Base-by-base conservation (phyloP, 495 filamentous ascomycete species). In the Tuber calosporum region DNA sequence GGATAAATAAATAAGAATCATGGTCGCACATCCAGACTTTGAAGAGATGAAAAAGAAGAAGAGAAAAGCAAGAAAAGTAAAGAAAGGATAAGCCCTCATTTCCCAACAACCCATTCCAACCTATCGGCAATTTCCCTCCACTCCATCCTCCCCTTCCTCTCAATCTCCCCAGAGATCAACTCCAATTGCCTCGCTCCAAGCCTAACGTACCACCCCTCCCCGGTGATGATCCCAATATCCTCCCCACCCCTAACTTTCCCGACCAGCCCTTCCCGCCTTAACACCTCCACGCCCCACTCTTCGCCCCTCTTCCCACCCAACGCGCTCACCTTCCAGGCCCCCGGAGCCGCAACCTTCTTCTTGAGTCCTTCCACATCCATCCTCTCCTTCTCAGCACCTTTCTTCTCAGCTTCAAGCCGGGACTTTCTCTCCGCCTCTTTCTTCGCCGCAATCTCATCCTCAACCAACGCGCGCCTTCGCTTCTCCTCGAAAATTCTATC, bases 361-460 rank as follows among this genome's bases (percentile, higher is more conserved):
- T 42, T 73, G 34, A 81, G 41, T 69, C 36, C 67, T 1, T 67
- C 58, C 34, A 72, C 45, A 76, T 81, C 79, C 69, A 45, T 68
- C 62, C 48, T 72, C 30, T 69, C 70, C 73, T 83, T 80, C 75
- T 78, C 74, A 53, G 82, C 79, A 58, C 76, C 76, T 69, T 75
- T 76, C 30, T 71, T 62, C 68, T 84, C 82, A 22, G 38, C 67
- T 68, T 72, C 39, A 22, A 68, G 17, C 73, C 75, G 30, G 39
- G 45, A 67, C 0, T 8, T 45, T 45, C 76, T 75, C 75, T 83
- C 84, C 30, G 38, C 41, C 20, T 81, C 77, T 41, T 74, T 74
- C 72, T 69, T 78, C 66, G 75, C 82, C 20, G 77, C 75, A 38
- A 86, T 81, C 70, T 83, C 84, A 68, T 82, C 76, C 68, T 86